Evolutionary conservation across 441 rosid genomes (phyloP).

Genomic region (Kokia cookei): DNA sequence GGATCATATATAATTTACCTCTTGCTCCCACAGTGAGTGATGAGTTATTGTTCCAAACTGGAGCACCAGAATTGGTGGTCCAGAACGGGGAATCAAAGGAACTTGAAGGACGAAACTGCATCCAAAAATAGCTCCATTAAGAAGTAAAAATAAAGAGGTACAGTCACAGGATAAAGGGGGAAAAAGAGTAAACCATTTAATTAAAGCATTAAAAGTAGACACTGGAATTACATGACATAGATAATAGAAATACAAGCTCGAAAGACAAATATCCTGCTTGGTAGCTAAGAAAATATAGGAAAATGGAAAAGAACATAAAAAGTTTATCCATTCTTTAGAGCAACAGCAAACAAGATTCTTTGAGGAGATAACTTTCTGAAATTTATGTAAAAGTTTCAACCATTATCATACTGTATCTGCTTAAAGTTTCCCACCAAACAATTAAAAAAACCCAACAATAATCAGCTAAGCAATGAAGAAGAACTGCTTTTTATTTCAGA

Average conservation of each 20-base stretch:
- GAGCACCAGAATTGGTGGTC: slow-evolving; percentile 80
- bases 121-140: not conserved
- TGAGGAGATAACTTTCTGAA: too few relatives aligned
- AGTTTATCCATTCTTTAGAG: not conserved
- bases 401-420: not conserved
- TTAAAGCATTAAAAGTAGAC: not conserved
- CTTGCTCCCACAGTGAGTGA: slow-evolving; percentile 82
- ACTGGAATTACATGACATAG: not conserved
- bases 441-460: not conserved
- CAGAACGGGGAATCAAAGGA: slow-evolving; percentile 59
- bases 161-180: not conserved
- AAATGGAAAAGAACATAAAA: not conserved
- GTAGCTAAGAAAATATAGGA: not conserved
- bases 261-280: not conserved
- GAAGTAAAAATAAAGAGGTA: too few relatives aligned
- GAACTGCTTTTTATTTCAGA: not conserved
- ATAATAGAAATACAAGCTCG: not conserved
- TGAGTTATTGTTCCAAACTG: slow-evolving; percentile 79
- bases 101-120: slow-evolving; percentile 80
- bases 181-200: not conserved
- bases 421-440: not conserved
- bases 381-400: not conserved
- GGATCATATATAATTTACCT: slow-evolving; percentile 34
- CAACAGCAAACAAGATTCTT: not conserved
- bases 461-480: not conserved